Percentiles rank a stretch among this genome's conserved stretches.
phyloP scores from a whole-genome alignment of 192 early-diverging fungal genomes.

The Entomortierella parvispora region DNA sequence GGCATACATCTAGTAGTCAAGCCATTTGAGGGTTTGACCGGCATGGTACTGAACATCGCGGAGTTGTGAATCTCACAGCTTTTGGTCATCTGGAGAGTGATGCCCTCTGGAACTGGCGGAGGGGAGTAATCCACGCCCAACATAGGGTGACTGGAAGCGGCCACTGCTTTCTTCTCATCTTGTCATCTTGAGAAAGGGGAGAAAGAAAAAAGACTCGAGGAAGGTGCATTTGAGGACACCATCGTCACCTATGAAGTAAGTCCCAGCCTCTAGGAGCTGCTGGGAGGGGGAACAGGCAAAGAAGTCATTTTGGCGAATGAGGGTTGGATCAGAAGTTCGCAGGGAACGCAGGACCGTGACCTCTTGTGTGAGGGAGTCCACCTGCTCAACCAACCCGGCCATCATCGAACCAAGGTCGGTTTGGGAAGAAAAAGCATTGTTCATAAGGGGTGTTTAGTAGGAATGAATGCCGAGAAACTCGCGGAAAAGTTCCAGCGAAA shows the following conservation, averaged over 20 bases:
- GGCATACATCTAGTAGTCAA: slow-evolving; percentile 2
- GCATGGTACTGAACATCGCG: slow-evolving; percentile 3
- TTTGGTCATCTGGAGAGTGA: background rate
- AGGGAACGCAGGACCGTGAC: background rate
- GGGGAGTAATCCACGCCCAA: background rate
- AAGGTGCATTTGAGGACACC: too few species aligned
- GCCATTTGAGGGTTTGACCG: background rate
- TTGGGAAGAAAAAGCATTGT: slow-evolving; percentile 7
- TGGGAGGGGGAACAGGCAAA: too few species aligned
- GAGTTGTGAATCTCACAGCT: slow-evolving; percentile 2
- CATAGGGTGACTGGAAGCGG: slow-evolving; percentile 8
- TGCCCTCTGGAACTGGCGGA: background rate
- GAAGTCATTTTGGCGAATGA: too few species aligned
- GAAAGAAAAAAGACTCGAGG: too few species aligned
- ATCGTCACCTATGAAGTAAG: too few species aligned
- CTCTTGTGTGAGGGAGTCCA: slow-evolving; percentile 1
- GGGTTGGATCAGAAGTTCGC: background rate
- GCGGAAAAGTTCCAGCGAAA: slow-evolving; percentile 17
- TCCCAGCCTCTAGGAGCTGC: too few species aligned
- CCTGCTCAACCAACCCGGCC: slow-evolving; percentile 5
- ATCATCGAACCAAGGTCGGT: slow-evolving; percentile 5
- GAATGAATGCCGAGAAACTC: slow-evolving; percentile 10
- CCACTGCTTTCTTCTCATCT: slow-evolving; percentile 7
- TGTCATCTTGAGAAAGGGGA: background rate
- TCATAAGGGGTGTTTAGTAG: slow-evolving; percentile 4